Conservation (phyloP, 495 filamentous ascomycete species). For the Clavariopsis aquatica region DNA sequence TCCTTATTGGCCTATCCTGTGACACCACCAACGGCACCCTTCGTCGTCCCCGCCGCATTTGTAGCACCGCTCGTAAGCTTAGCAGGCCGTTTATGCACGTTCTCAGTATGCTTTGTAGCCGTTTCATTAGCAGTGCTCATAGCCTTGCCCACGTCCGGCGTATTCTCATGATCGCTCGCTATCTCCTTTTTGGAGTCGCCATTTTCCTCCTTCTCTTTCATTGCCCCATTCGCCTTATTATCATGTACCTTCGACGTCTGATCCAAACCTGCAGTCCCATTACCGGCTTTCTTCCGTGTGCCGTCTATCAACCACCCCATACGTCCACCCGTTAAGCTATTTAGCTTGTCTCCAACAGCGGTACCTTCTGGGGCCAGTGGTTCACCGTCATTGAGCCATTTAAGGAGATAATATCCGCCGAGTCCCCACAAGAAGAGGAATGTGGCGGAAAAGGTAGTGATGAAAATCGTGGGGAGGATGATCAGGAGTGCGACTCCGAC, state of each 20-base stretch:
- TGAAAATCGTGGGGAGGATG: conserved; percentile 62
- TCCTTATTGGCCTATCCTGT: conserved; percentile 3
- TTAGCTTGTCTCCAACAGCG: conserved; percentile 45
- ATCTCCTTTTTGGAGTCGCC: not conserved
- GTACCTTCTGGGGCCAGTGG: conserved; percentile 34
- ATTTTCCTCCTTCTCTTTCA: conserved; percentile 3
- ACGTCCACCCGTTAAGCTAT: conserved; percentile 43
- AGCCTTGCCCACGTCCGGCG: conserved; percentile 2
- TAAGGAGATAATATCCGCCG: conserved; percentile 56
- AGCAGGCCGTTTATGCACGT: conserved; percentile 12
- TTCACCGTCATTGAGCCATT: conserved; percentile 49
- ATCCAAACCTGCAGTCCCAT: conserved; percentile 1
- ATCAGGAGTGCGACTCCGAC: conserved; percentile 63
- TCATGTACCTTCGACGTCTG: conserved; percentile 17
- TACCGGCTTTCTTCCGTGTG: conserved; percentile 16
- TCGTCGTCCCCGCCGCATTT: conserved; percentile 15
- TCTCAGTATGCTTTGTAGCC: conserved; percentile 13
- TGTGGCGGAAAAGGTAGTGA: conserved; percentile 57
- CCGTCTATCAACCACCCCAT: conserved; percentile 44
- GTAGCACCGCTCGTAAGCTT: conserved; percentile 9
- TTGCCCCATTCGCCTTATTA: not conserved
- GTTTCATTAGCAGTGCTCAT: conserved; percentile 8
- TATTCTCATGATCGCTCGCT: not conserved
- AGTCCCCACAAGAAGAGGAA: conserved; percentile 66
- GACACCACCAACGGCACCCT: conserved; percentile 21